Percentiles rank a stretch among this genome's conserved stretches.
phyloP scores from a whole-genome alignment of 78 protist species.

The Protostelium mycophagum region DNA sequence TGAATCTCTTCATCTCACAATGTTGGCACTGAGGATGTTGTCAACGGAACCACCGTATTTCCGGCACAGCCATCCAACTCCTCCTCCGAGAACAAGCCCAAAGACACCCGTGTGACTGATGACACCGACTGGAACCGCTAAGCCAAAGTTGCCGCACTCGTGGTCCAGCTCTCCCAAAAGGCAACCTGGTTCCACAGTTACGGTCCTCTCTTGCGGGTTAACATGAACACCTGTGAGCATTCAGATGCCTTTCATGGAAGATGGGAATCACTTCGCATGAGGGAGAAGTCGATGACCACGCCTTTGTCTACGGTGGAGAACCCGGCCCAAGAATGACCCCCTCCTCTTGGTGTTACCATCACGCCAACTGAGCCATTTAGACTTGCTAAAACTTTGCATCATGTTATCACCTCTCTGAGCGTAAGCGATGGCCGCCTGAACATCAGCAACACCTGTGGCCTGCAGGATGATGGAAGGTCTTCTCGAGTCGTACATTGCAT shows the following conservation, averaged over 20 bases:
- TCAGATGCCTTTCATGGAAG: conserved; percentile 1
- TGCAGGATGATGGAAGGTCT: neutral
- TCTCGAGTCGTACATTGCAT: neutral
- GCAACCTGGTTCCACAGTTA: conserved; percentile 9
- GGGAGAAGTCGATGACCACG: neutral
- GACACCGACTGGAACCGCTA: conserved; percentile 13
- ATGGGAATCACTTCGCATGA: neutral
- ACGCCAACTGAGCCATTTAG: neutral
- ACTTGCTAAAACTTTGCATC: neutral
- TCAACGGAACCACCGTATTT: conserved; percentile 14
- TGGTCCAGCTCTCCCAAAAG: conserved; percentile 19
- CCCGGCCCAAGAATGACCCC: neutral
- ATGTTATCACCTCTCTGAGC: neutral
- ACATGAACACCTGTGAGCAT: conserved; percentile 10
- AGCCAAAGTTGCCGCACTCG: conserved; percentile 7
- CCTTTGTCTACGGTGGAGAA: neutral
- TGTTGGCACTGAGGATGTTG: conserved; percentile 1
- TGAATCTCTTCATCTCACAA: neutral
- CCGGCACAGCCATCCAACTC: conserved; percentile 26
- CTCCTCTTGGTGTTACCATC: neutral
- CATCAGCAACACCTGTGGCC: neutral
- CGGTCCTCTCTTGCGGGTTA: neutral
- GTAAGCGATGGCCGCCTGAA: neutral
- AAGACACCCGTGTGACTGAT: conserved; percentile 29
- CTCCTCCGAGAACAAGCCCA: conserved; percentile 30